Conservation (phyloP, 1,284 basidiomycete genomes). For the Cutaneotrichosporon sp. region DNA sequence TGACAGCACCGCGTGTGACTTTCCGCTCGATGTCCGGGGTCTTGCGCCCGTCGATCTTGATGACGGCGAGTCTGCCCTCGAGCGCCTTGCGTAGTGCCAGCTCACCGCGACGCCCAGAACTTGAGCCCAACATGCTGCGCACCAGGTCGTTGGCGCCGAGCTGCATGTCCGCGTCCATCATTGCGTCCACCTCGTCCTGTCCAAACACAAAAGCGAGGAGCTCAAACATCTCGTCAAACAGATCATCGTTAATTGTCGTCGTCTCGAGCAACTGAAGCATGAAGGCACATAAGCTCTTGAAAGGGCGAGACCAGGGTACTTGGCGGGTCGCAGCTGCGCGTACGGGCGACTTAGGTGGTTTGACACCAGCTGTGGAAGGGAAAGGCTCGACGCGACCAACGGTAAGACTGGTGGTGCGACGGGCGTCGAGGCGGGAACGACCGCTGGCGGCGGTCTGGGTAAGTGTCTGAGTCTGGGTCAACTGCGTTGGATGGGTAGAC, state of each 20-base stretch:
- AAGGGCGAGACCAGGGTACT: slow-evolving; percentile 24
- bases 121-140: slow-evolving; percentile 28
- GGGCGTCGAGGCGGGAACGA: not conserved
- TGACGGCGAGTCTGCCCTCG: slow-evolving; percentile 27
- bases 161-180: slow-evolving; percentile 21
- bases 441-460: not conserved
- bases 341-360: slow-evolving; percentile 12
- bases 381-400: slow-evolving; percentile 17
- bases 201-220: slow-evolving; percentile 36
- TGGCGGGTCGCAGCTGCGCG: not conserved
- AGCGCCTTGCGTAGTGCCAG: slow-evolving; percentile 32
- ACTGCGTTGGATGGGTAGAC: not conserved
- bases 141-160: slow-evolving; percentile 26
- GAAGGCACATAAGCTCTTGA: slow-evolving; percentile 28
- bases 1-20: slow-evolving; percentile 38
- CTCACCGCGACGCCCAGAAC: slow-evolving; percentile 36
- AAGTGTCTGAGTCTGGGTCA: not conserved
- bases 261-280: slow-evolving; percentile 29
- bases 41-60: slow-evolving; percentile 18
- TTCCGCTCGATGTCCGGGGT: slow-evolving; percentile 29
- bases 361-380: slow-evolving; percentile 6
- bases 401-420: slow-evolving; percentile 10
- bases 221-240: slow-evolving; percentile 35
- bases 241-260: slow-evolving; percentile 29
- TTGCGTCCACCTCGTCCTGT: slow-evolving; percentile 29